Percentiles rank a stretch among this genome's conserved stretches.
Conservation (phyloP, 148 eudicot species). For the Rhododendron henanense region DNA sequence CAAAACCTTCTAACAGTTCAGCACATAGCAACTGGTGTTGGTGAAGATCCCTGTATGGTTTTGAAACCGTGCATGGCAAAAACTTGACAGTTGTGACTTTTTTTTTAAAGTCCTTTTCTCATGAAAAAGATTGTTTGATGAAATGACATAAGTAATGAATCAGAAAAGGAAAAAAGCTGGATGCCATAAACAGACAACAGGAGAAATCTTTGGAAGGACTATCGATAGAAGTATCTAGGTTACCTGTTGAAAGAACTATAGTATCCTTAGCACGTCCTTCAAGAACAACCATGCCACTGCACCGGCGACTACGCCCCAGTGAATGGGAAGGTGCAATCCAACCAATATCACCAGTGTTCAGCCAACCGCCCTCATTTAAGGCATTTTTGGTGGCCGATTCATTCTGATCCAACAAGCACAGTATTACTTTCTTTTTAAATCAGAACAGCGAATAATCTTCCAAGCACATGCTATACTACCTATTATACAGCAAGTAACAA, state of each 20-base stretch:
- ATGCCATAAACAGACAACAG: neutral
- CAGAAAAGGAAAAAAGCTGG: neutral
- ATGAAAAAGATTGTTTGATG: neutral
- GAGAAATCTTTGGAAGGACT: neutral
- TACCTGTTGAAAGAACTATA: constrained; percentile 93
- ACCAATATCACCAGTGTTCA: constrained; percentile 90
- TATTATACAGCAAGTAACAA: neutral
- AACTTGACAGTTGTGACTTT: neutral
- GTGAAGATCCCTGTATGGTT: neutral
- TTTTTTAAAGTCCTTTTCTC: neutral
- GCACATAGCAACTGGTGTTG: neutral
- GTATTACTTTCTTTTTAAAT: neutral
- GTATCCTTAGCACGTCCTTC: constrained; percentile 99
- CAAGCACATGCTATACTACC: neutral
- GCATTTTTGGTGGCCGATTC: constrained; percentile 57
- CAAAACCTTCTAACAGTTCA: neutral
- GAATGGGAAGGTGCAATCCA: constrained; percentile 93
- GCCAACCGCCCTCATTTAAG: constrained; percentile 80
- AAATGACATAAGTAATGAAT: neutral
- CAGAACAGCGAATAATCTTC: neutral
- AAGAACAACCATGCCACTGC: constrained; percentile 81
- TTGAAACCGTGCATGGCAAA: neutral
- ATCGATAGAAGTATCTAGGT: neutral
- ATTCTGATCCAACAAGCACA: constrained; percentile 44
- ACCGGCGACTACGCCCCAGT: constrained; percentile 70